Evolutionary conservation across 805 yeast genomes (phyloP).

Genomic region (Metschnikowia picachoensis): DNA sequence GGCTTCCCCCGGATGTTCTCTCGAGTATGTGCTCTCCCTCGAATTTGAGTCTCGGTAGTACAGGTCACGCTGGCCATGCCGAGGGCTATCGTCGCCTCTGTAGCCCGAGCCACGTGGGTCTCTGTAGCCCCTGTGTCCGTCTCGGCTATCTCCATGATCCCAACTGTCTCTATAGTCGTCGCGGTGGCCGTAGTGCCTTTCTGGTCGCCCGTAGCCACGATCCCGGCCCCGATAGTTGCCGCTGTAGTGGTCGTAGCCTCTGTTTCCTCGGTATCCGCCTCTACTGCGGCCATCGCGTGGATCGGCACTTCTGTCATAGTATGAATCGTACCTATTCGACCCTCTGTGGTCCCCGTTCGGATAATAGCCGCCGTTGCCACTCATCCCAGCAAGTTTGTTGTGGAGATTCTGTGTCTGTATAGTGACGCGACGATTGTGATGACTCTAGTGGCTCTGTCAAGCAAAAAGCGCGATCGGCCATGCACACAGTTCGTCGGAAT

Average conservation of each 20-base stretch:
- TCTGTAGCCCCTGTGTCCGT: neutral
- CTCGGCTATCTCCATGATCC: neutral
- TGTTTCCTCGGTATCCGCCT: constrained; percentile 23
- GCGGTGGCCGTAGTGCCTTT: constrained; percentile 1
- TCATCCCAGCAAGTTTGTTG: constrained; percentile 1
- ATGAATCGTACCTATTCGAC: constrained; percentile 9
- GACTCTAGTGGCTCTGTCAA: neutral
- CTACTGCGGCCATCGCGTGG: constrained; percentile 16
- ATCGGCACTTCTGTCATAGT: constrained; percentile 5
- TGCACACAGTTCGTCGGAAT: neutral
- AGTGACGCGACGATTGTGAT: neutral
- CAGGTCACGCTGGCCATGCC: neutral
- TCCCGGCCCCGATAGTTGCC: constrained; percentile 18
- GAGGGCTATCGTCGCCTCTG: neutral
- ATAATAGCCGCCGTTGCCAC: constrained; percentile 4
- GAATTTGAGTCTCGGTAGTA: neutral
- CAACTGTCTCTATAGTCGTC: neutral
- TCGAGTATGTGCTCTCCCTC: too few relatives aligned
- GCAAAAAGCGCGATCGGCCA: neutral
- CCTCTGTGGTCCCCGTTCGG: constrained; percentile 4
- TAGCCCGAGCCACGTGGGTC: neutral
- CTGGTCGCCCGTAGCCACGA: constrained; percentile 4
- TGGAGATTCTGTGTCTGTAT: neutral
- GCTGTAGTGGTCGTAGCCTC: constrained; percentile 13
- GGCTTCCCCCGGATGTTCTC: neutral